Conservation (phyloP, 2,329 filamentous ascomycete species). For the Dothidotthia symphoricarpi region DNA sequence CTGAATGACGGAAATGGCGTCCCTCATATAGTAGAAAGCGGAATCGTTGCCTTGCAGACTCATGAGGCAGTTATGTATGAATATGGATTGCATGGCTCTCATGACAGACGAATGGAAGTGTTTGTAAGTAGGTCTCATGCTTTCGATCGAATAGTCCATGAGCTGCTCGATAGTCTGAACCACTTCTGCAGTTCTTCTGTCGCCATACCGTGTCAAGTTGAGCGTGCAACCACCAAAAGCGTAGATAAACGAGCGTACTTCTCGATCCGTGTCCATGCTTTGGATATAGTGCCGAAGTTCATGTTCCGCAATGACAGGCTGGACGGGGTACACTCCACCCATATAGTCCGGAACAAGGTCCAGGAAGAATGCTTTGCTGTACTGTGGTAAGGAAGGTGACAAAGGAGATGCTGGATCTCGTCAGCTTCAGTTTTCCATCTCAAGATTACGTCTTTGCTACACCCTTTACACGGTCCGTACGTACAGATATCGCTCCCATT, state of each 20-base stretch:
- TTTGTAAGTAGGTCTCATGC: constrained; percentile 39
- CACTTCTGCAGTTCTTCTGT: constrained; percentile 34
- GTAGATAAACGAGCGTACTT: constrained; percentile 46
- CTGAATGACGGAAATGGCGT: constrained; percentile 47
- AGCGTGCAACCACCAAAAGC: constrained; percentile 49
- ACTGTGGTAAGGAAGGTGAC: constrained; percentile 19
- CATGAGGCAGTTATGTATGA: constrained; percentile 55
- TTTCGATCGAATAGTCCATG: constrained; percentile 38
- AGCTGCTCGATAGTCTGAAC: constrained; percentile 34
- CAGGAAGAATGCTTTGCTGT: constrained; percentile 40
- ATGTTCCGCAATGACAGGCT: constrained; percentile 46
- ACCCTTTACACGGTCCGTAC: constrained; percentile 2
- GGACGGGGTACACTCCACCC: constrained; percentile 48
- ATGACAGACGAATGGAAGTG: constrained; percentile 47
- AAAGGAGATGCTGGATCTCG: constrained; percentile 14
- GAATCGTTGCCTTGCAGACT: constrained; percentile 50
- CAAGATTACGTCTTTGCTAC: neutral
- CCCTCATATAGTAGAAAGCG: constrained; percentile 53
- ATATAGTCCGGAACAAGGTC: constrained; percentile 49
- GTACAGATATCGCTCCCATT: constrained; percentile 21
- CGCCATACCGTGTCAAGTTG: constrained; percentile 42
- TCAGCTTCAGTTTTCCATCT: constrained; percentile 7
- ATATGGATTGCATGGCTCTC: constrained; percentile 53
- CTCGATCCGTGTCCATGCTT: constrained; percentile 42
- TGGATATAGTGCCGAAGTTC: constrained; percentile 41